These are phyloP conservation scores for Colletotrichum paranaense DNA, from an alignment of 2,329 filamentous ascomycete species.

Conservation along the genomic window DNA sequence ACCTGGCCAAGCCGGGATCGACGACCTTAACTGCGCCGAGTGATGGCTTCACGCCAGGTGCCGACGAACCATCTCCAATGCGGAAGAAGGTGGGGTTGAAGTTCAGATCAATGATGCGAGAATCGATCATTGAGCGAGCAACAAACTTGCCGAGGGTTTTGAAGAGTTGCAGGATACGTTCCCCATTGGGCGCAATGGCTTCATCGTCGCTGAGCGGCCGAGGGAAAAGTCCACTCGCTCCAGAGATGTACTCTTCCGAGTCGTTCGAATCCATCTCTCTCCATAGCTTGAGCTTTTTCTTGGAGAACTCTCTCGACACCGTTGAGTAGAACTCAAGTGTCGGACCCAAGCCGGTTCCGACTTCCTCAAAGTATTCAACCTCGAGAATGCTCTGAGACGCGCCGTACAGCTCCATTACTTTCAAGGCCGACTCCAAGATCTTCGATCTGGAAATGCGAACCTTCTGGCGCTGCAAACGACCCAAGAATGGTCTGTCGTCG, in stretches of 20 bases:
- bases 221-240: constrained; percentile 87
- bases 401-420: constrained; percentile 98
- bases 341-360: constrained; percentile 93
- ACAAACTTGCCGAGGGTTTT: constrained; percentile 97
- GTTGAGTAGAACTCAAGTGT: constrained; percentile 98
- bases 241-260: constrained; percentile 84
- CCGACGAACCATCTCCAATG: constrained; percentile 76
- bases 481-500: constrained; percentile 91
- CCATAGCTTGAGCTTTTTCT: constrained; percentile 98
- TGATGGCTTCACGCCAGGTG: constrained; percentile 78
- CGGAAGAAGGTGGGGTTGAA: constrained; percentile 99
- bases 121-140: constrained; percentile 97
- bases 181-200: constrained; percentile 79
- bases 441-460: constrained; percentile 96
- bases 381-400: constrained; percentile 96
- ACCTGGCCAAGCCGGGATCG: constrained; percentile 86
- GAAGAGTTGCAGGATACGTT: constrained; percentile 88
- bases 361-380: constrained; percentile 98
- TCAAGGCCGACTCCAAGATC: constrained; percentile 95
- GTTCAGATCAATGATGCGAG: constrained; percentile 95
- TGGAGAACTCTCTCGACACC: constrained; percentile 96
- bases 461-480: constrained; percentile 93
- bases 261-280: constrained; percentile 85
- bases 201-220: constrained; percentile 88
- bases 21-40: constrained; percentile 91